Percentiles rank a stretch among this genome's conserved stretches.
Evolutionary conservation across 2,329 filamentous ascomycete genomes (phyloP).

Genomic region (Knufia fluminis): DNA sequence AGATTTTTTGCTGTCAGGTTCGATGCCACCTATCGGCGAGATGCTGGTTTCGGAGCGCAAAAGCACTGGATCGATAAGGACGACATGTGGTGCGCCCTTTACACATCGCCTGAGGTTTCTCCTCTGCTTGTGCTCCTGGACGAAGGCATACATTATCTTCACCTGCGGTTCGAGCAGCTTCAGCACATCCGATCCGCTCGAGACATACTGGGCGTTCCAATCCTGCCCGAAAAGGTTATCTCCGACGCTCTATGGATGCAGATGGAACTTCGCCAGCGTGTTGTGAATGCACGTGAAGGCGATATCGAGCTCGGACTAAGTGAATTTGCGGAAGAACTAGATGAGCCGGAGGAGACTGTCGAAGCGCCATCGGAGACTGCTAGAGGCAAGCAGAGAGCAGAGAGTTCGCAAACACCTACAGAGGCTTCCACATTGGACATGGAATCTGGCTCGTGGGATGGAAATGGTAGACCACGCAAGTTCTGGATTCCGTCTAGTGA

Average conservation of each 20-base stretch:
- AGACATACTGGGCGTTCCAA: slow-evolving; percentile 45
- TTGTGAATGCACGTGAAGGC: slow-evolving; percentile 43
- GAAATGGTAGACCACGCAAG: slow-evolving; percentile 45
- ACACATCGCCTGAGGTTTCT: slow-evolving; percentile 46
- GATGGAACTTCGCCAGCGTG: slow-evolving; percentile 46
- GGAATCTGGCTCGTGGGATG: slow-evolving; percentile 45
- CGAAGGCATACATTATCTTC: slow-evolving; percentile 51
- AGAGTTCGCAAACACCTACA: slow-evolving; percentile 10
- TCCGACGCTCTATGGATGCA: slow-evolving; percentile 50
- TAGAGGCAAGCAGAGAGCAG: slow-evolving; percentile 40
- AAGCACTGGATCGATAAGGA: slow-evolving; percentile 34
- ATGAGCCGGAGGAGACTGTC: slow-evolving; percentile 4
- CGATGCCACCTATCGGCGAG: slow-evolving; percentile 43
- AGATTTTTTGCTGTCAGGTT: slow-evolving; percentile 45
- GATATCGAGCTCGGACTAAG: slow-evolving; percentile 47
- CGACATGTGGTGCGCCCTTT: slow-evolving; percentile 41
- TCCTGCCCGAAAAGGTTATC: slow-evolving; percentile 47
- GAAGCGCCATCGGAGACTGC: background rate
- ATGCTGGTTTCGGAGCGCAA: slow-evolving; percentile 22
- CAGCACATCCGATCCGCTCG: slow-evolving; percentile 44
- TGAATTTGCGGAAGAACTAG: slow-evolving; percentile 28
- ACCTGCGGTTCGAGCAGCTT: slow-evolving; percentile 50
- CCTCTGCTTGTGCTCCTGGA: slow-evolving; percentile 48
- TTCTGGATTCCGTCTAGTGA: slow-evolving; percentile 50
- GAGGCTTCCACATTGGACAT: slow-evolving; percentile 26